phyloP scores from a whole-genome alignment of 768 basidiomycete genomes.

The Psilocybe cubensis region DNA sequence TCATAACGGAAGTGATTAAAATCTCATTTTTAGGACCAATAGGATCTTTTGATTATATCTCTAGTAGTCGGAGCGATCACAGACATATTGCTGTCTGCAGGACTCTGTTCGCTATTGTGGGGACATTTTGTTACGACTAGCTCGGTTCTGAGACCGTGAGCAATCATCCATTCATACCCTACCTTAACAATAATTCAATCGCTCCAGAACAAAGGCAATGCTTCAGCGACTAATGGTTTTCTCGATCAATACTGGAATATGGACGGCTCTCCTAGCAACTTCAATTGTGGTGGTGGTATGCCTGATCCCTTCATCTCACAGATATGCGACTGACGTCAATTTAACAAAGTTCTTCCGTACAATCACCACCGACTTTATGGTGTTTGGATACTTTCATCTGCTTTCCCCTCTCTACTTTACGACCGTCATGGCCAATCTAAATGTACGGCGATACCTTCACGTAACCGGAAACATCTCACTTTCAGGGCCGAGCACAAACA shows the following conservation, averaged over 20 bases:
- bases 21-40: neutral
- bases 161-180: neutral
- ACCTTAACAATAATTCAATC: neutral
- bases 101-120: slow-evolving; percentile 5
- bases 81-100: slow-evolving; percentile 2
- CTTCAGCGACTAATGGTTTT: slow-evolving; percentile 9
- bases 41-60: slow-evolving; percentile 5
- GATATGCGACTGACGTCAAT: neutral
- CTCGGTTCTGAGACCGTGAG: slow-evolving; percentile 4
- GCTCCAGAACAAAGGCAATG: slow-evolving; percentile 1
- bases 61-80: slow-evolving; percentile 6
- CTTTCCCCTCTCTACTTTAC: slow-evolving; percentile 10
- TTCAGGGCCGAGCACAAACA: neutral
- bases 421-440: slow-evolving; percentile 10
- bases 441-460: slow-evolving; percentile 1
- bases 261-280: slow-evolving; percentile 7
- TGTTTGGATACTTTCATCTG: slow-evolving; percentile 11
- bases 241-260: slow-evolving; percentile 10
- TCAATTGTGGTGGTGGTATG: slow-evolving; percentile 5
- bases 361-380: slow-evolving; percentile 7
- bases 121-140: neutral
- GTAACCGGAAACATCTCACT: neutral
- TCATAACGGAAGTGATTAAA: neutral
- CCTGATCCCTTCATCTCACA: neutral
- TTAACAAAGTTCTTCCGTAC: slow-evolving; percentile 8